A percentile compares a stretch with the other conserved stretches of the same genome.
Conservation (phyloP, 2,329 filamentous ascomycete genomes). For the Arthrobotrys sphaeroides region DNA sequence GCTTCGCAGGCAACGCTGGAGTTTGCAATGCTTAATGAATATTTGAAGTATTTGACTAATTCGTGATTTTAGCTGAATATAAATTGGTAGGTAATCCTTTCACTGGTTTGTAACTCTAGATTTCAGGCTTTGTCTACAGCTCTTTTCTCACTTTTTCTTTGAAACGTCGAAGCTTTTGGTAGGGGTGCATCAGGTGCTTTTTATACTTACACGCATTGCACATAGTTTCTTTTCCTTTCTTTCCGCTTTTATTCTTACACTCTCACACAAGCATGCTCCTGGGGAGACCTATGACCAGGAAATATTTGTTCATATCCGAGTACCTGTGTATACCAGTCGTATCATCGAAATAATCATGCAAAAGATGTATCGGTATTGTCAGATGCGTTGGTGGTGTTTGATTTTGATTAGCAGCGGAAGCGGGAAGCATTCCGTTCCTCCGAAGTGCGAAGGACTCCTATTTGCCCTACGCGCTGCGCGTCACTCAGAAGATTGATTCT, state of each 20-base stretch:
- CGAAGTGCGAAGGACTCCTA: conserved; percentile 32
- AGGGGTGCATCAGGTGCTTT: neutral
- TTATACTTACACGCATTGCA: neutral
- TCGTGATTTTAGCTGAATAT: neutral
- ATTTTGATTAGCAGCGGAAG: conserved; percentile 8
- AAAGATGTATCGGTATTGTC: too few species aligned
- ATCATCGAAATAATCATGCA: neutral
- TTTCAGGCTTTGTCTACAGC: neutral
- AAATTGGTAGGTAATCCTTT: neutral
- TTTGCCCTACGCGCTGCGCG: conserved; percentile 14
- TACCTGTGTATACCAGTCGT: neutral
- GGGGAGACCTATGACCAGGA: neutral
- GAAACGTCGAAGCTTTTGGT: too few species aligned
- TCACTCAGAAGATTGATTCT: neutral
- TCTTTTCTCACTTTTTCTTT: neutral
- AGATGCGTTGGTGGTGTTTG: conserved; percentile 3
- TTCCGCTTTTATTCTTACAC: neutral
- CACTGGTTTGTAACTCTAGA: neutral
- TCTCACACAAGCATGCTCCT: neutral
- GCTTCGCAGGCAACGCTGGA: conserved; percentile 43
- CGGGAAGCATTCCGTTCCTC: conserved; percentile 22
- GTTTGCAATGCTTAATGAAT: conserved; percentile 43
- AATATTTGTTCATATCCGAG: neutral
- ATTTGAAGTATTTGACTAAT: conserved; percentile 32
- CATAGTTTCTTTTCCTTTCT: too few species aligned